Evolutionary conservation across 2,329 filamentous ascomycete species (phyloP).

Genomic region (Aureobasidium lini): DNA sequence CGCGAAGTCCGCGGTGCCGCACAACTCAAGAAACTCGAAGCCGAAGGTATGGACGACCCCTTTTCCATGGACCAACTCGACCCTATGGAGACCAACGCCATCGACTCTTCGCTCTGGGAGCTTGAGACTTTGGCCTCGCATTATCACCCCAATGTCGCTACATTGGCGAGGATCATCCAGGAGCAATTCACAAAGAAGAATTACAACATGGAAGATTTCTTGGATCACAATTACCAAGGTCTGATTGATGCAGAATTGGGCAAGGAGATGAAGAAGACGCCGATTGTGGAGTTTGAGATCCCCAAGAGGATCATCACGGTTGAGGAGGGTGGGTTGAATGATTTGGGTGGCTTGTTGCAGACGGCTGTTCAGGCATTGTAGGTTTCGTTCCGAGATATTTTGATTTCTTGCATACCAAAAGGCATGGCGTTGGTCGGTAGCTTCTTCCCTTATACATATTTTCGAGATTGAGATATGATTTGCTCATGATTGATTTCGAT

Average conservation of each 20-base stretch:
- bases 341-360: slow-evolving; percentile 22
- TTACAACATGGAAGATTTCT: slow-evolving; percentile 94
- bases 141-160: slow-evolving; percentile 94
- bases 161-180: slow-evolving; percentile 84
- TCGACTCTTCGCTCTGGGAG: slow-evolving; percentile 94
- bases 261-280: slow-evolving; percentile 76
- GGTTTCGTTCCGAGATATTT: neutral
- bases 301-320: slow-evolving; percentile 68
- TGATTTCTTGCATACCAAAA: neutral
- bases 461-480: neutral
- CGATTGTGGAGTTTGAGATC: slow-evolving; percentile 89
- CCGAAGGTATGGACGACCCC: slow-evolving; percentile 61
- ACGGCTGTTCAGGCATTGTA: slow-evolving; percentile 19
- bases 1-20: slow-evolving; percentile 51
- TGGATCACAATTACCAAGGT: slow-evolving; percentile 85
- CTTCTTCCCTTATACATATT: neutral
- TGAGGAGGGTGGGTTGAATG: slow-evolving; percentile 24
- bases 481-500: neutral
- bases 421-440: neutral
- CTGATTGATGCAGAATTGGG: slow-evolving; percentile 76
- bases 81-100: slow-evolving; percentile 76
- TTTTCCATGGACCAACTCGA: slow-evolving; percentile 70
- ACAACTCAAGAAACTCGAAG: slow-evolving; percentile 52
- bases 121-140: slow-evolving; percentile 84
- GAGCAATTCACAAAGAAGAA: slow-evolving; percentile 96